Base-by-base conservation (phyloP, 2,329 filamentous ascomycete genomes). In the Cryphonectria naterciae region DNA sequence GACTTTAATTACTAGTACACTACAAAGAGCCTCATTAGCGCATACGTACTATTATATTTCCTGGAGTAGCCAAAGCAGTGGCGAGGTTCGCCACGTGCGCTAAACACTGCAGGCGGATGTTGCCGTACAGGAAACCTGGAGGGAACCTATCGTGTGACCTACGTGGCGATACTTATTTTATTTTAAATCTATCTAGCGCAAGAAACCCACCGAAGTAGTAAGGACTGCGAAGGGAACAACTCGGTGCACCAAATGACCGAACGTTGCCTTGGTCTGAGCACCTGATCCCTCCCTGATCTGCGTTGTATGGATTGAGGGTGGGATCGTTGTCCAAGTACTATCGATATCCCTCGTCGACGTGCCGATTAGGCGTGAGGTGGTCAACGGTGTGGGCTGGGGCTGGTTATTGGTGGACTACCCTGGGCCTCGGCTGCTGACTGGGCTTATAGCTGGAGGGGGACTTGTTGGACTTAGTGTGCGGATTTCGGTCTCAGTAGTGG, bases 401-500 rank as follows among this genome's bases (percentile, higher is more conserved):
- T 54, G 25, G 28, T 25, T 19, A 65, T 65, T 65, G 64, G 64
- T 65, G 46, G 64, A 65, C 25, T 52, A 65, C 19, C 19, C 43
- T 65, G 64, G 19, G 58, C 58, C 58, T 61, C 35, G 58, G 58
- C 58, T 61, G 32, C 32, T 61, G 58, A 61, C 58, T 61, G 19
- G 49, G 25, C 54, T 58, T 58, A 17, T 32, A 32, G 25, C 15
- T 64, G 25, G 13, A 46, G 2, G 39, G 25, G 39, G 39, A 46
- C 25, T 35, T 19, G 54, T 8, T 17, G 28, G 6, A 28, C 25
- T 58, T 19, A 58, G 54, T 58, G 54, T 58, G 54, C 54, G 54
- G 54, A 19, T 58, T 28, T 32, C 28, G 15, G 54, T 32, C 54
- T 19, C 54, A 32, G 54, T 32, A 28, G 52, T 15, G 2, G 25